These are phyloP conservation scores for Pyrus betulifolia DNA, from an alignment of 306 rosid species.

Conservation along the genomic window DNA sequence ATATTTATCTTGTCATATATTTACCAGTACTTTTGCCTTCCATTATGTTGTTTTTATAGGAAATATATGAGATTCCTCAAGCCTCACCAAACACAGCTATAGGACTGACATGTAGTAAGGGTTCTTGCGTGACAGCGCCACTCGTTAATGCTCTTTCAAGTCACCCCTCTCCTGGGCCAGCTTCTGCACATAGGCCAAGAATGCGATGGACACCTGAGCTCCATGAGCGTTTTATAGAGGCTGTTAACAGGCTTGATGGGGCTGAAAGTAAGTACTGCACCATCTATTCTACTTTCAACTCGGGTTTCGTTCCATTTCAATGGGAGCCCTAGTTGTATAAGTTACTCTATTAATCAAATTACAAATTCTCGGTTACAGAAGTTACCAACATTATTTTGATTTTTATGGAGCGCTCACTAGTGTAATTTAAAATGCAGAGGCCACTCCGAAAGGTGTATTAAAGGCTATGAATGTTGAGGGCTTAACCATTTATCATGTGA, in stretches of 20 bases:
- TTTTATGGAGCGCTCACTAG: neutral
- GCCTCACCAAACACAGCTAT: slow-evolving; percentile 11
- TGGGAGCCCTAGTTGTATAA: neutral
- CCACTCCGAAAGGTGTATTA: slow-evolving; percentile 40
- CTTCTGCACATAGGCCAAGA: slow-evolving; percentile 21
- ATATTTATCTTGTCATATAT: neutral
- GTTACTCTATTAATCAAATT: neutral
- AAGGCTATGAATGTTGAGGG: slow-evolving; percentile 32
- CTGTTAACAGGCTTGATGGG: slow-evolving; percentile 33
- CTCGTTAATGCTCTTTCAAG: slow-evolving; percentile 12
- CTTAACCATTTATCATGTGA: slow-evolving; percentile 39
- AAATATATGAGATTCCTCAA: slow-evolving; percentile 23
- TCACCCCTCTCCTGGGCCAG: slow-evolving; percentile 26
- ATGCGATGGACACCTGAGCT: slow-evolving; percentile 44
- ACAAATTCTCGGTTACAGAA: neutral
- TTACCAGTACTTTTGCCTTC: neutral
- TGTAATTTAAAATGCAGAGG: slow-evolving; percentile 27
- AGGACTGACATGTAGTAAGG: slow-evolving; percentile 12
- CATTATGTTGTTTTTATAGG: slow-evolving; percentile 5
- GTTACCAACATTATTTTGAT: neutral
- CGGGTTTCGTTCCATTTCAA: neutral
- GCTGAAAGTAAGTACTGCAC: slow-evolving; percentile 28
- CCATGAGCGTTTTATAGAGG: slow-evolving; percentile 34
- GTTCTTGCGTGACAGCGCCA: slow-evolving; percentile 7
- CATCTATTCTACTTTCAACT: neutral